These are phyloP conservation scores for Phytopythium boreale DNA, from an alignment of 352 stramenopile species.

Conservation along the genomic window DNA sequence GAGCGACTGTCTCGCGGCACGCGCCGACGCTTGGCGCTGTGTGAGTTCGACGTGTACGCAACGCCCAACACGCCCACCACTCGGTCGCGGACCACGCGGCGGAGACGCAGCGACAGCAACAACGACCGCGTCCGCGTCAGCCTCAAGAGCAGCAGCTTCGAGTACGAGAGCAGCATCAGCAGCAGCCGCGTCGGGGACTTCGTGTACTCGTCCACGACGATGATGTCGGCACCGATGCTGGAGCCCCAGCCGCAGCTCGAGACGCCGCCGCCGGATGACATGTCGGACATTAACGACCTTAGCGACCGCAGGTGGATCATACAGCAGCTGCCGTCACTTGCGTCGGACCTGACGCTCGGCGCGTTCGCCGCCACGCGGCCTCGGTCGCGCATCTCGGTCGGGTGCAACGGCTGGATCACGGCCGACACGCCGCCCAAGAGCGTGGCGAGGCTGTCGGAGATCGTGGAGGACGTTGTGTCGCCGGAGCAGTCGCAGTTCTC, in stretches of 20 bases:
- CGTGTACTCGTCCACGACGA: constrained; percentile 2
- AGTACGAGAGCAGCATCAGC: constrained; percentile 8
- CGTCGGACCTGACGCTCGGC: constrained; percentile 14
- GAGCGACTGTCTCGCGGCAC: constrained; percentile 3
- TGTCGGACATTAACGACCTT: neutral
- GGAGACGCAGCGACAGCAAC: neutral
- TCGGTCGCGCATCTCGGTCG: constrained; percentile 27
- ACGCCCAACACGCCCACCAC: neutral
- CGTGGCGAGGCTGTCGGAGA: constrained; percentile 6
- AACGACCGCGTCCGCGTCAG: neutral
- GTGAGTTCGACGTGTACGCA: constrained; percentile 6
- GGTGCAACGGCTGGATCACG: constrained; percentile 28
- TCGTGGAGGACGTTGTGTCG: neutral
- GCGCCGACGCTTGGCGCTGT: constrained; percentile 1
- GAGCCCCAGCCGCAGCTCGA: constrained; percentile 8
- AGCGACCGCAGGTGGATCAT: constrained; percentile 3
- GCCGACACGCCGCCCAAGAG: constrained; percentile 8
- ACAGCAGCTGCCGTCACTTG: constrained; percentile 13
- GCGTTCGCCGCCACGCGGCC: constrained; percentile 13
- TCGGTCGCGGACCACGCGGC: neutral
- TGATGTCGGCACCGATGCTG: constrained; percentile 4
- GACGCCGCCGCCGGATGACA: neutral
- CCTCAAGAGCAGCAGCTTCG: constrained; percentile 1
- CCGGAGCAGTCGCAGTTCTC: constrained; percentile 11
- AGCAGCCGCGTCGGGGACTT: constrained; percentile 3